phyloP scores from a whole-genome alignment of 2,329 filamentous ascomycete genomes.

The Phaeosphaeriaceae sp. region DNA sequence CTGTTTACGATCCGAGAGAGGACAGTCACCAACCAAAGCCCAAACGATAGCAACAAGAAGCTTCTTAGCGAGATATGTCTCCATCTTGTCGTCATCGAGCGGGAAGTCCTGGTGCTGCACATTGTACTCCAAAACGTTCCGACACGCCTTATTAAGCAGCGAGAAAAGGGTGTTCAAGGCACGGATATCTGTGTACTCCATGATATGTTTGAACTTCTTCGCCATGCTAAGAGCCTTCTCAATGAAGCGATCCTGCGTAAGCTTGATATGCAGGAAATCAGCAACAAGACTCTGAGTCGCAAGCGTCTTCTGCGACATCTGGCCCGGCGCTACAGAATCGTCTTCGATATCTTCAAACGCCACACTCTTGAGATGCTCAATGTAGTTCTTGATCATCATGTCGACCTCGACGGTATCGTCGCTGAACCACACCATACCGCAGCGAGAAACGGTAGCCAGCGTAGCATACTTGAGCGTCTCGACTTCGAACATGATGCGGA shows the following conservation, averaged over 20 bases:
- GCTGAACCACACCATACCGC: conserved; percentile 99
- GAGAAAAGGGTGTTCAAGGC: conserved; percentile 94
- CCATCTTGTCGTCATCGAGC: conserved; percentile 86
- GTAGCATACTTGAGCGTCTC: conserved; percentile 98
- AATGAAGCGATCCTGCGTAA: conserved; percentile 82
- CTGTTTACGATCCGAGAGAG: conserved; percentile 80
- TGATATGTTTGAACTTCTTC: conserved; percentile 86
- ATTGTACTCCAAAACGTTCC: conserved; percentile 95
- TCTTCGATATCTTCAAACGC: conserved; percentile 96
- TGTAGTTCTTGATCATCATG: conserved; percentile 93
- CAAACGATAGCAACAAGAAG: conserved; percentile 90
- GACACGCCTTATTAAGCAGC: conserved; percentile 89
- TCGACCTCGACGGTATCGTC: conserved; percentile 92
- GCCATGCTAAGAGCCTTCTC: conserved; percentile 77
- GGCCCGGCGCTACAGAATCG: conserved; percentile 71
- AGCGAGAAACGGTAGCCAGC: conserved; percentile 97
- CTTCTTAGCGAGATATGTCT: conserved; percentile 91
- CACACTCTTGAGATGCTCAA: conserved; percentile 79
- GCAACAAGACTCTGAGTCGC: conserved; percentile 81
- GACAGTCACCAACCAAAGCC: conserved; percentile 95
- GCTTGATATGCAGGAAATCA: conserved; percentile 74
- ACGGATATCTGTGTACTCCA: conserved; percentile 94
- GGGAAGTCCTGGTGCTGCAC: conserved; percentile 93
- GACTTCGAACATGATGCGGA: conserved; percentile 99
- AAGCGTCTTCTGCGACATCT: conserved; percentile 68